Base-by-base conservation (phyloP, 2,329 filamentous ascomycete genomes). In the Fusarium liriodendri region DNA sequence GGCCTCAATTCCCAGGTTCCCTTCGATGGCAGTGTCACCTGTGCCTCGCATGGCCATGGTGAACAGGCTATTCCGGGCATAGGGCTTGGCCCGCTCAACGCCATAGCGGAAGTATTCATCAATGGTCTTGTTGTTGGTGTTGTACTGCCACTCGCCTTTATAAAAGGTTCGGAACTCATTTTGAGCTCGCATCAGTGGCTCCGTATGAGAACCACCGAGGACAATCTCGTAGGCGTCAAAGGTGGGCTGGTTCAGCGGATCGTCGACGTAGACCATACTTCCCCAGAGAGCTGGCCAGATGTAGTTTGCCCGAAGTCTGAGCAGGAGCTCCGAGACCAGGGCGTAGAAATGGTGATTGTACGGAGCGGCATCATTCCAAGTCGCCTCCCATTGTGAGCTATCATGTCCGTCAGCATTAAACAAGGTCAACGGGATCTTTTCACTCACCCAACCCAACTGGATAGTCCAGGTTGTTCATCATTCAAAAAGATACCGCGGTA, bases 151-250 rank as follows among this genome's bases (percentile, higher is more conserved):
- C 0, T 87, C 84, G 0, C 92, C 92, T 50, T 89, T 82, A 67
- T 86, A 89, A 55, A 87, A 88, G 0, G 81, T 85, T 37, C 80
- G 79, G 58, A 89, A 90, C 81, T 90, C 89, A 71, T 89, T 90
- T 62, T 89, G 87, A 0, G 88, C 88, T 11, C 88, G 85, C 86
- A 88, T 88, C 88, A 95, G 89, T 2, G 93, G 93, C 80, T 95
- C 93, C 1, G 90, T 94, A 80, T 95, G 93, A 11, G 90, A 93
- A 9, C 90, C 92, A 4, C 92, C 92, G 79, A 95, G 89, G 1
- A 94, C 92, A 66, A 95, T 89, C 45, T 91, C 92, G 78, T 90
- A 94, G n/a, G 91, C 91, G 75, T 95, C 91, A 0, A 92, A 91
- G 6, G 93, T 86, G 0, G 90, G 89, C 78, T 93, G 91, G 74